phyloP scores from a whole-genome alignment of 495 filamentous ascomycete genomes.

The Talaromyces ruber region DNA sequence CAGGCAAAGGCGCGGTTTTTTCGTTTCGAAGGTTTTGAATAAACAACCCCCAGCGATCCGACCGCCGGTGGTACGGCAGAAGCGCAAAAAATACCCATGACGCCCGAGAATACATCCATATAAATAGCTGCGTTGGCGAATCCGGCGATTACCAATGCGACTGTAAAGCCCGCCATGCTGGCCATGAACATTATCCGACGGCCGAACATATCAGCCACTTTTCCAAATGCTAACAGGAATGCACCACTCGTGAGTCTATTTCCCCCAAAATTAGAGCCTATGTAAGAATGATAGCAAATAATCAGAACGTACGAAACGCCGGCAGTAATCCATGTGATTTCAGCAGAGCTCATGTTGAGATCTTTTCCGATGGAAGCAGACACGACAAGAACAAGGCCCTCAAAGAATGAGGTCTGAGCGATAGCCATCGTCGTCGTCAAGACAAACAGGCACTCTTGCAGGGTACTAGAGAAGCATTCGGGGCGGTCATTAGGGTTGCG shows the following conservation, averaged over 20 bases:
- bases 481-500: conserved; percentile 27
- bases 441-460: conserved; percentile 56
- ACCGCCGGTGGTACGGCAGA: conserved; percentile 60
- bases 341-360: conserved; percentile 55
- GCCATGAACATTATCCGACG: conserved; percentile 59
- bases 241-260: conserved; percentile 56
- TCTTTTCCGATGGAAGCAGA: conserved; percentile 54
- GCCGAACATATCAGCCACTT: conserved; percentile 65
- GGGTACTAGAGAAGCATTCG: conserved; percentile 50
- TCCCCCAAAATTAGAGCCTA: not conserved
- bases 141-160: conserved; percentile 47
- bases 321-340: conserved; percentile 64
- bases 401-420: conserved; percentile 51
- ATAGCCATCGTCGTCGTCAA: conserved; percentile 62
- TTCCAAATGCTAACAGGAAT: conserved; percentile 65
- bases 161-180: conserved; percentile 54
- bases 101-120: conserved; percentile 54
- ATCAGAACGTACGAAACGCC: conserved; percentile 42
- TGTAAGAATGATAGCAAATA: not conserved
- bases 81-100: conserved; percentile 57
- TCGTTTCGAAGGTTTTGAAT: conserved; percentile 48
- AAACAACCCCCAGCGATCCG: conserved; percentile 53
- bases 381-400: conserved; percentile 51
- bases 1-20: conserved; percentile 62
- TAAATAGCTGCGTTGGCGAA: conserved; percentile 55